Evolutionary conservation across 1,139 yeast genomes (phyloP), one percentile per base, ranked within the genome.

Genomic region (Casaregolazyma lundiana): DNA sequence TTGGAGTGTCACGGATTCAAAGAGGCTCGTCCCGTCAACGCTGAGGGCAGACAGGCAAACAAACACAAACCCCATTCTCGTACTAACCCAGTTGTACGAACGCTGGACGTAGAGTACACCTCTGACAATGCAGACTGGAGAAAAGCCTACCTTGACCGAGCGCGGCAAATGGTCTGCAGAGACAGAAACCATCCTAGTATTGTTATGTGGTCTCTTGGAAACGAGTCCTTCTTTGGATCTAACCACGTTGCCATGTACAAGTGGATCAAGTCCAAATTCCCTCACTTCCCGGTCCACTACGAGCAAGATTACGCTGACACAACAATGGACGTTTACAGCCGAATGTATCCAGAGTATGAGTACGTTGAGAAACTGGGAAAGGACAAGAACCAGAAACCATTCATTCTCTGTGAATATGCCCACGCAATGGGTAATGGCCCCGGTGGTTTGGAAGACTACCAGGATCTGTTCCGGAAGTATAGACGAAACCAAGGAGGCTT

Each of bases 391-490:
- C 54, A 51, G 9, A 64, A 62, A 46, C 71, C 71, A 4, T 56
- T 63, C 22, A 58, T 67, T 19, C 50, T 67, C 35, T 67, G 71
- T 50, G 71, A 67, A 51, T 67, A 63, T 52, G 69, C 56, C 11
- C 71, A 67, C 48, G 68, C 70, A 4, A 67, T 67, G 71, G 71
- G 71, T 6, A 67, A 67, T 48, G 69, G 70, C 1, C 71, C 71
- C 1, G 71, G 71, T 1, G 59, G 60, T 6, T 38, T 67, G 35
- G 55, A 58, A 32, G 69, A 67, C 43, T 67, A 67, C 43, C 62
- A 59, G 46, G 67, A 64, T 8, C 48, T 64, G 20, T 65, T 67
- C 50, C 59, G 64, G 44, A 56, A 63, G 44, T 51, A 64, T 40
- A 54, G 54, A 1, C 52, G 64, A 6, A 47, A 63, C 13, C 69